Conservation (phyloP, 805 yeast species). For the Kuraishia floccosa region DNA sequence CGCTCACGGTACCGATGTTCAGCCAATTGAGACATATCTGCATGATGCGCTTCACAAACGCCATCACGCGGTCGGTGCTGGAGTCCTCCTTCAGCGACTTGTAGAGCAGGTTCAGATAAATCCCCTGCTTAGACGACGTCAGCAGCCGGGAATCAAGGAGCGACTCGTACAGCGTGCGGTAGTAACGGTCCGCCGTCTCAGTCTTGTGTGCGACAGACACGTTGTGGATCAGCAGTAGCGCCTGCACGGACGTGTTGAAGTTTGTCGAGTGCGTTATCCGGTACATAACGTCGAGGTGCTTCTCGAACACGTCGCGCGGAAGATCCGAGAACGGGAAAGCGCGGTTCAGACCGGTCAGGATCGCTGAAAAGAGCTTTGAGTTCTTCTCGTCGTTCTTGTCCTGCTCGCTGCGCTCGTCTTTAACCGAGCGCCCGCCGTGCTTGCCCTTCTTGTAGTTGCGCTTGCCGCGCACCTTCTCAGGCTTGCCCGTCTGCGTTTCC, state of each 20-base stretch:
- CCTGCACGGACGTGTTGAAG: constrained; percentile 90
- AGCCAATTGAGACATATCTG: constrained; percentile 83
- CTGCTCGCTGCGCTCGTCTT: constrained; percentile 47
- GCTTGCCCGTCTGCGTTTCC: constrained; percentile 28
- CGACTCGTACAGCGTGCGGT: constrained; percentile 82
- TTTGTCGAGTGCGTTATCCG: constrained; percentile 89
- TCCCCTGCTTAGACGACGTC: constrained; percentile 85
- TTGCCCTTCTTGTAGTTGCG: constrained; percentile 73
- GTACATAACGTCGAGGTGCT: constrained; percentile 77
- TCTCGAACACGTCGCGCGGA: constrained; percentile 55
- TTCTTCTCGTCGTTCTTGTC: constrained; percentile 71
- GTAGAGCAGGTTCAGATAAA: constrained; percentile 77
- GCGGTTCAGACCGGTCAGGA: constrained; percentile 90
- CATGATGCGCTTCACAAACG: constrained; percentile 83
- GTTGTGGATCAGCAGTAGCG: constrained; percentile 75
- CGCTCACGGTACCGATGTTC: constrained; percentile 79
- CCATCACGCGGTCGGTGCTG: constrained; percentile 55
- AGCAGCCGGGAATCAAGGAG: constrained; percentile 75
- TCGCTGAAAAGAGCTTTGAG: constrained; percentile 77
- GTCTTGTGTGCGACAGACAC: constrained; percentile 52
- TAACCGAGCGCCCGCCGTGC: constrained; percentile 79
- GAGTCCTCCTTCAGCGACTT: constrained; percentile 71
- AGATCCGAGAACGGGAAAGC: constrained; percentile 87
- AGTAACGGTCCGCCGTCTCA: constrained; percentile 50
- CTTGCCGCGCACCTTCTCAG: constrained; percentile 53